A percentile compares a stretch with the other conserved stretches of the same genome.
Evolutionary conservation across 768 basidiomycete species (phyloP).

Genomic region (Mycena pura): DNA sequence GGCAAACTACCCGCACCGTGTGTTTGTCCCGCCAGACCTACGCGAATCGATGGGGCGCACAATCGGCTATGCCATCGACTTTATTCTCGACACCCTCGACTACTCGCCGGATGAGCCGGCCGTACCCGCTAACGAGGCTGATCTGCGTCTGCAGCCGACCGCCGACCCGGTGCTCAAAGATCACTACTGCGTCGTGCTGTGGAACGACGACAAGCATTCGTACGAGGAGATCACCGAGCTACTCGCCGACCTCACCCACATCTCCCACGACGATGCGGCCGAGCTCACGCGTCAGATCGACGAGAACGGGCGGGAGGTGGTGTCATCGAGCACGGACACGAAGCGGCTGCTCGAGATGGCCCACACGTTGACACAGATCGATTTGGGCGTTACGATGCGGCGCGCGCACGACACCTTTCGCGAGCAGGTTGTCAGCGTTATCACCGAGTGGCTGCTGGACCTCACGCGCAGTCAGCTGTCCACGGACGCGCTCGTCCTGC

Average conservation of each 20-base stretch:
- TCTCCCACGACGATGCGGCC: constrained; percentile 60
- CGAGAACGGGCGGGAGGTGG: constrained; percentile 80
- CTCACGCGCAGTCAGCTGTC: constrained; percentile 76
- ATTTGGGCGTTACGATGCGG: constrained; percentile 89
- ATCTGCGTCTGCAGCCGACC: constrained; percentile 75
- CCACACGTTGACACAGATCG: constrained; percentile 82
- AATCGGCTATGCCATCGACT: constrained; percentile 80
- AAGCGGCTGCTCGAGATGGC: constrained; percentile 75
- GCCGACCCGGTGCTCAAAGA: constrained; percentile 83
- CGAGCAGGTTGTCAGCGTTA: constrained; percentile 82
- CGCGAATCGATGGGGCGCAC: constrained; percentile 78
- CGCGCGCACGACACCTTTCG: constrained; percentile 87
- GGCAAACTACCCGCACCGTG: constrained; percentile 63
- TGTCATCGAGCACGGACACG: constrained; percentile 70
- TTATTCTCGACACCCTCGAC: constrained; percentile 82
- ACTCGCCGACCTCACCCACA: constrained; percentile 57
- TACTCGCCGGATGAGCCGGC: constrained; percentile 80
- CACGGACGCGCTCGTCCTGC: constrained; percentile 67
- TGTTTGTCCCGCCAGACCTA: constrained; percentile 65
- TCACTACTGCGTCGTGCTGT: constrained; percentile 82
- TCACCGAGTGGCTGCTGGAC: constrained; percentile 88
- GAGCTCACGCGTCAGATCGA: constrained; percentile 69
- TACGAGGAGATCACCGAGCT: constrained; percentile 86
- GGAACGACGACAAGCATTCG: constrained; percentile 98
- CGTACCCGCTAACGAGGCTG: constrained; percentile 71